Conservation (phyloP, 352 stramenopile genomes). For the Globisporangium polare region DNA sequence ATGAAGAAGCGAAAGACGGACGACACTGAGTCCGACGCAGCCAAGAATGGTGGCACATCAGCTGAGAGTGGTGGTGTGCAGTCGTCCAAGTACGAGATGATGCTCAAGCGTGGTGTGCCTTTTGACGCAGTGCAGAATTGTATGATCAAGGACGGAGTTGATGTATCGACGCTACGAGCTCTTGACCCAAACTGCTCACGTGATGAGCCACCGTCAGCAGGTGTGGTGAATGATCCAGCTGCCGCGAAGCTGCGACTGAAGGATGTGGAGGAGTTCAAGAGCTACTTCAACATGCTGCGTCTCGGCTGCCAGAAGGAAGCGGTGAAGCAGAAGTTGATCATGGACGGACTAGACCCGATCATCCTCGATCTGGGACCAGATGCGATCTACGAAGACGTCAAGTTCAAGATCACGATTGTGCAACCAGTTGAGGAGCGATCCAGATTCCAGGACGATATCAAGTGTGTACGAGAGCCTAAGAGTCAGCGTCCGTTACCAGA, state of each 20-base stretch:
- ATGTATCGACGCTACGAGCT: slow-evolving; percentile 33
- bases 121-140: slow-evolving; percentile 73
- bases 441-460: slow-evolving; percentile 64
- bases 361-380: slow-evolving; percentile 62
- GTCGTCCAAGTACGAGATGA: slow-evolving; percentile 46
- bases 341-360: slow-evolving; percentile 83
- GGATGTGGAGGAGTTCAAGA: slow-evolving; percentile 63
- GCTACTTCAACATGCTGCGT: slow-evolving; percentile 95
- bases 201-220: neutral
- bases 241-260: slow-evolving; percentile 31
- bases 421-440: slow-evolving; percentile 15
- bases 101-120: slow-evolving; percentile 66
- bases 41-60: neutral
- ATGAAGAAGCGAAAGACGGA: neutral
- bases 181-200: slow-evolving; percentile 6
- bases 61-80: neutral
- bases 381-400: slow-evolving; percentile 59
- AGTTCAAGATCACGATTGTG: slow-evolving; percentile 36
- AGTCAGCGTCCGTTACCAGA: slow-evolving; percentile 3
- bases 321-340: slow-evolving; percentile 89
- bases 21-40: neutral
- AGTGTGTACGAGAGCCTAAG: slow-evolving; percentile 30
- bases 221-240: neutral
- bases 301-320: slow-evolving; percentile 88
- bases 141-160: slow-evolving; percentile 59